A percentile compares a stretch with the other conserved stretches of the same genome.
phyloP scores from a whole-genome alignment of 2,329 filamentous ascomycete genomes.

The Zymoseptoria crescenta region DNA sequence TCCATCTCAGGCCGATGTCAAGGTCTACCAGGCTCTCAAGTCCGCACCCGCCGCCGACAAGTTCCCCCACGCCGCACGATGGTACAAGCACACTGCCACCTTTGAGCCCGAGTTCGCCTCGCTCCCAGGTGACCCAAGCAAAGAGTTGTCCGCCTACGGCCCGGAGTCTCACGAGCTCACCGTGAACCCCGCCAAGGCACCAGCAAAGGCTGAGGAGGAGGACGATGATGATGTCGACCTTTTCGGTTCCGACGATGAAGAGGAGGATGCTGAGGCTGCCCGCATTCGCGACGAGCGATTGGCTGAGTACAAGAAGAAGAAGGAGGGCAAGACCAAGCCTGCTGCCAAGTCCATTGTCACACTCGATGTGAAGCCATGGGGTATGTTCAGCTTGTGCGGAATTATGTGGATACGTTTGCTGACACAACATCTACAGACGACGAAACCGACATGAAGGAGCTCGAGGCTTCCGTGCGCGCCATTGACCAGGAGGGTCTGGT shows the following conservation, averaged over 20 bases:
- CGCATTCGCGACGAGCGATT: slow-evolving; percentile 81
- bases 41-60: slow-evolving; percentile 69
- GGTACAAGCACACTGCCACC: slow-evolving; percentile 97
- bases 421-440: slow-evolving; percentile 51
- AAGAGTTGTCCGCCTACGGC: slow-evolving; percentile 83
- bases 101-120: slow-evolving; percentile 89
- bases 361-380: slow-evolving; percentile 97
- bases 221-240: slow-evolving; percentile 87
- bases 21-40: slow-evolving; percentile 83
- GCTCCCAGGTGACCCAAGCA: slow-evolving; percentile 83
- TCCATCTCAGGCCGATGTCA: slow-evolving; percentile 92
- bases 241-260: slow-evolving; percentile 88
- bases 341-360: slow-evolving; percentile 95
- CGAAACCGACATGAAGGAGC: slow-evolving; percentile 79
- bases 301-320: slow-evolving; percentile 93
- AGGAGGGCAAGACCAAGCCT: slow-evolving; percentile 84
- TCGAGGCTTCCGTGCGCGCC: slow-evolving; percentile 71
- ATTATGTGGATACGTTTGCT: slow-evolving; percentile 31
- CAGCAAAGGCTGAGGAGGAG: slow-evolving; percentile 49
- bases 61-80: slow-evolving; percentile 89
- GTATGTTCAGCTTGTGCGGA: slow-evolving; percentile 49
- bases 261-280: slow-evolving; percentile 82
- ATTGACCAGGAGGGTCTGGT: slow-evolving; percentile 91
- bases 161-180: slow-evolving; percentile 71
- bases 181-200: slow-evolving; percentile 78